Evolutionary conservation across 345 rosid species (phyloP), one percentile per base, ranked within the genome.

Genomic region (Gossypium herbaceum): DNA sequence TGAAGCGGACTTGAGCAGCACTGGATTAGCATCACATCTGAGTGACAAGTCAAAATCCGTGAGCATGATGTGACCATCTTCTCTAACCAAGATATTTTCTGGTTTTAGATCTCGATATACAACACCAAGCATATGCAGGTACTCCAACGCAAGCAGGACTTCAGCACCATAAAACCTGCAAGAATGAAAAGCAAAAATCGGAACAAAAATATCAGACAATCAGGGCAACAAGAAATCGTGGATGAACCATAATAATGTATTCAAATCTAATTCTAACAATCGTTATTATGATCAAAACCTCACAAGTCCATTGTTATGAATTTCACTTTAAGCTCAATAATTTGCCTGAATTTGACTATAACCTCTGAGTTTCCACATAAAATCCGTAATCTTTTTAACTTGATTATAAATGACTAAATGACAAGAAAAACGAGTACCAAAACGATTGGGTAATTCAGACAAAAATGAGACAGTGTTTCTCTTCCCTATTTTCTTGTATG

Each of bases 31-130:
- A 6, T 88, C 68, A 80, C 91, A 85, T 75, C 88, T 79, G 55
- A 91, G 90, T 44, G 97, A 89, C 74, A 91, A 79, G 82, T 91
- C 97, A 72, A 91, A 91, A 85, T 91, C 94, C 10, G 94, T 79
- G 75, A 91, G 93, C 97, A 91, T 91, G 56, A 91, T 91, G 80
- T 89, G 97, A n/a, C 97, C 97, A 16, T 91, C 92, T 79, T 91
- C 97, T 63, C 97, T 76, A 72, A 89, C 92, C 70, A 91, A 84
- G 69, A 91, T 84, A 72, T 91, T 91, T 79, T 91, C 97, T 16
- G 97, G 97, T 79, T 91, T 91, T 57, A 91, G 68, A 81, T 91
- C 97, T 52, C 97, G 86, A 78, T 91, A 91, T 24, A 91, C 89
- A 66, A 91, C 92, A 63, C 97, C 97, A 78, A 91, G 92, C 97